A percentile compares a stretch with the other conserved stretches of the same genome.
Conservation (phyloP, 2,329 filamentous ascomycete genomes). For the Pyrenophora teres region DNA sequence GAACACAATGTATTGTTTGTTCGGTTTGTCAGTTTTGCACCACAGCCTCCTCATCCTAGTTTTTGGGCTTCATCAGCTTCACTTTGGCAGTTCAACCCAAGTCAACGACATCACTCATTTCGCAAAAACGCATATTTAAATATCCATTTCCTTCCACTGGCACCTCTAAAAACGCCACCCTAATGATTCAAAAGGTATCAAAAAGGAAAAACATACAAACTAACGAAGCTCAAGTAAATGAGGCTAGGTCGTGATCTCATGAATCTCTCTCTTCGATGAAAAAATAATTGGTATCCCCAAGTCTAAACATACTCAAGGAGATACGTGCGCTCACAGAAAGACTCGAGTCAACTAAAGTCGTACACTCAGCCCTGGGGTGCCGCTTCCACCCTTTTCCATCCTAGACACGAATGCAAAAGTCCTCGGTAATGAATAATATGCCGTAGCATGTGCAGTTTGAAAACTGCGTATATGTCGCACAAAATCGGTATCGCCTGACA, state of each 20-base stretch:
- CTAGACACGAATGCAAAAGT: constrained; percentile 10
- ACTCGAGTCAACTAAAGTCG: constrained; percentile 13
- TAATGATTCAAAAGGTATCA: constrained; percentile 23
- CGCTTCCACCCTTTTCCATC: constrained; percentile 1
- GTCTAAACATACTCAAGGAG: constrained; percentile 20
- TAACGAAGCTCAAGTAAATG: constrained; percentile 7
- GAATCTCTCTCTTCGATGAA: constrained; percentile 10
- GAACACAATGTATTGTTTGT: too few species aligned
- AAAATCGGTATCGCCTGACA: constrained; percentile 8
- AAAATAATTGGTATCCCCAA: constrained; percentile 23
- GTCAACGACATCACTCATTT: neutral
- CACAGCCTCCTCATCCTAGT: too few species aligned
- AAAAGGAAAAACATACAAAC: constrained; percentile 4
- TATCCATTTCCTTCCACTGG: constrained; percentile 4
- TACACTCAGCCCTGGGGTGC: neutral
- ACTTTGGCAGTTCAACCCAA: neutral
- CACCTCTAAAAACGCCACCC: constrained; percentile 42
- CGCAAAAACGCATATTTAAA: too few species aligned
- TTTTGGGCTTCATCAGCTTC: too few species aligned
- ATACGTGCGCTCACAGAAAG: constrained; percentile 8
- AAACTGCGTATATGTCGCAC: constrained; percentile 2
- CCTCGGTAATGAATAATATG: constrained; percentile 4
- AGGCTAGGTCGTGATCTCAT: constrained; percentile 11
- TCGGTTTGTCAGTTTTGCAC: too few species aligned
- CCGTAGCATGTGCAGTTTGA: constrained; percentile 4